Percentiles rank a stretch among this genome's conserved stretches.
These are phyloP conservation scores for Saturnispora galanensis DNA, from an alignment of 805 yeast genomes.

Conservation along the genomic window DNA sequence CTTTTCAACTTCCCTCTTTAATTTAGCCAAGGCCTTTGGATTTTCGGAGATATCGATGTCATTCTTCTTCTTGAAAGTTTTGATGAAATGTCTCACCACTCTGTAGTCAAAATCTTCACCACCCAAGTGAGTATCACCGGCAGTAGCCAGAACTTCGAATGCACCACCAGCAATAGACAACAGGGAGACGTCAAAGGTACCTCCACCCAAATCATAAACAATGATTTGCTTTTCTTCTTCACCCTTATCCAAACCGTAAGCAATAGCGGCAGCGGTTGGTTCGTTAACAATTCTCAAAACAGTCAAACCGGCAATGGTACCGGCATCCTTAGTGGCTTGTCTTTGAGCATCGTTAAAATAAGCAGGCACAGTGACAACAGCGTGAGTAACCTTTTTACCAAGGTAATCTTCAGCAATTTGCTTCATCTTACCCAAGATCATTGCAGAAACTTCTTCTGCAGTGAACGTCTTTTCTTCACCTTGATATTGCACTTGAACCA, in stretches of 20 bases:
- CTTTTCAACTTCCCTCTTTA: conserved; percentile 96
- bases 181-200: conserved; percentile 89
- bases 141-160: conserved; percentile 85
- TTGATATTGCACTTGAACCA: conserved; percentile 76
- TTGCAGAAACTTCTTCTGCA: conserved; percentile 91
- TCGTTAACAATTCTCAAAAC: conserved; percentile 84
- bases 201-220: conserved; percentile 95
- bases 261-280: conserved; percentile 97
- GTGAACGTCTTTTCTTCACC: conserved; percentile 82
- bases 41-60: conserved; percentile 73
- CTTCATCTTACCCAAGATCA: conserved; percentile 88
- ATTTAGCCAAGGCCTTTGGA: conserved; percentile 81
- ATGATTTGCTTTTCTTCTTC: conserved; percentile 81
- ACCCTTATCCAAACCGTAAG: conserved; percentile 82
- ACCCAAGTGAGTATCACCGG: conserved; percentile 96
- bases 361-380: conserved; percentile 90
- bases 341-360: conserved; percentile 91
- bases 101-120: conserved; percentile 94
- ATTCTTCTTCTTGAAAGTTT: conserved; percentile 87
- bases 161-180: conserved; percentile 86
- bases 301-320: conserved; percentile 83
- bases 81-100: conserved; percentile 78
- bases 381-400: conserved; percentile 77
- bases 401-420: conserved; percentile 85
- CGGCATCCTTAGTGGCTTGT: conserved; percentile 91